These are phyloP conservation scores for Xylaria intraflava DNA, from an alignment of 495 filamentous ascomycete genomes.

Conservation along the genomic window DNA sequence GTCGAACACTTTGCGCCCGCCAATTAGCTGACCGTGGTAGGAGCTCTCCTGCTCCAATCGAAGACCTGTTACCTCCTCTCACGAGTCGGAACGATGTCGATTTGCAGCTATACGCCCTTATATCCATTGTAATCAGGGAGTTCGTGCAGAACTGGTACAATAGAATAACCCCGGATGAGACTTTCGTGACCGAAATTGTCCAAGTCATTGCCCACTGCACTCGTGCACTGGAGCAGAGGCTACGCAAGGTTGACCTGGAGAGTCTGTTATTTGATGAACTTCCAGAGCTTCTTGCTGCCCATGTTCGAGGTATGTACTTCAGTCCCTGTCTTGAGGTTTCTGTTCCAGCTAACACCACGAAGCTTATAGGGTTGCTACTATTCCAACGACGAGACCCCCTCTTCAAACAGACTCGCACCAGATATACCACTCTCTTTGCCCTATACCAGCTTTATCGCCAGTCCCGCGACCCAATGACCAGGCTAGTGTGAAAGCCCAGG, in stretches of 20 bases:
- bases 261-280: constrained; percentile 82
- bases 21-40: constrained; percentile 40
- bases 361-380: constrained; percentile 53
- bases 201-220: constrained; percentile 87
- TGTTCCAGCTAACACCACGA: constrained; percentile 10
- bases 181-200: constrained; percentile 78
- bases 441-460: constrained; percentile 72
- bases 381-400: constrained; percentile 47
- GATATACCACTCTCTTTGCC: constrained; percentile 78
- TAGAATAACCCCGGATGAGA: constrained; percentile 83
- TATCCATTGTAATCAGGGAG: constrained; percentile 81
- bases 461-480: constrained; percentile 53
- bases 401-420: constrained; percentile 53
- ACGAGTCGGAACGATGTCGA: constrained; percentile 92
- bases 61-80: constrained; percentile 80
- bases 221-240: constrained; percentile 72
- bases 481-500: constrained; percentile 50
- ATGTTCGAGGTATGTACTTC: constrained; percentile 62
- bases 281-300: constrained; percentile 70
- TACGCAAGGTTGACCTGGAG: constrained; percentile 76
- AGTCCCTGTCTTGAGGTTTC: neutral
- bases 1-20: constrained; percentile 44
- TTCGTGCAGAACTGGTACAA: constrained; percentile 89
- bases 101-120: constrained; percentile 81
- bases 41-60: constrained; percentile 43